phyloP scores from a whole-genome alignment of 176 grass and related monocot genomes.

The Musa troglodytarum region DNA sequence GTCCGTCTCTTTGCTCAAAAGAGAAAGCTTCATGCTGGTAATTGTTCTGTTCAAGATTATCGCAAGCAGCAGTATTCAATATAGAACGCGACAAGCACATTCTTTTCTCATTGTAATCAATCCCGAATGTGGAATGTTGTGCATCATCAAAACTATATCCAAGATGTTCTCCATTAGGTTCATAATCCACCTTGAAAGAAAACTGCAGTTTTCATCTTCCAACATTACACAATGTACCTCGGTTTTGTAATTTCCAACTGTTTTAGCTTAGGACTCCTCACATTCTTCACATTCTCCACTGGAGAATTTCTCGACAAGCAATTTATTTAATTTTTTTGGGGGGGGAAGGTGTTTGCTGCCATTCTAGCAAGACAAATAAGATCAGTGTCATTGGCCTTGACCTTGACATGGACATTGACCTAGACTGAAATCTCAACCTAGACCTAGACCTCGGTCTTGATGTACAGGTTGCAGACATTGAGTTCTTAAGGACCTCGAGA shows the following conservation, averaged over 20 bases:
- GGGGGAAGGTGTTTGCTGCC: conserved; percentile 8
- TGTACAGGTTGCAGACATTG: conserved; percentile 1
- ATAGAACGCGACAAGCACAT: no score
- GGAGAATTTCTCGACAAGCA: conserved; percentile 3
- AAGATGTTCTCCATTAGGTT: conserved; percentile 9
- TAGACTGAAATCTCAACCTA: not conserved
- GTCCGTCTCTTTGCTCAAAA: conserved; percentile 8
- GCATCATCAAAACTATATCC: conserved; percentile 6
- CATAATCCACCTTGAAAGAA: conserved; percentile 16
- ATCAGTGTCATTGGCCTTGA: conserved; percentile 29
- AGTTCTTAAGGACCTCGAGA: not conserved
- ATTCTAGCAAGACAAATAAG: conserved; percentile 24
- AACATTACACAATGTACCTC: conserved; percentile 14
- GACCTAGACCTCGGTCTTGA: conserved; percentile 11
- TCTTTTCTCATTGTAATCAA: conserved; percentile 7
- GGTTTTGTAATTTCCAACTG: conserved; percentile 8
- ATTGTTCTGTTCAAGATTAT: not conserved
- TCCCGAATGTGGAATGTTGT: not conserved
- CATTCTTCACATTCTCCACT: conserved; percentile 1
- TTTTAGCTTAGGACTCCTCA: conserved; percentile 3
- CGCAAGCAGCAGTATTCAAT: not conserved
- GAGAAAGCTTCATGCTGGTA: not conserved
- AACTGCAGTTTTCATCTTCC: conserved; percentile 8
- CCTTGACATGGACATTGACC: conserved; percentile 11
- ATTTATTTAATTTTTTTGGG: conserved; percentile 12